Percentiles rank a stretch among this genome's conserved stretches.
Conservation (phyloP, 495 filamentous ascomycete genomes). For the Neurospora sublineolata region DNA sequence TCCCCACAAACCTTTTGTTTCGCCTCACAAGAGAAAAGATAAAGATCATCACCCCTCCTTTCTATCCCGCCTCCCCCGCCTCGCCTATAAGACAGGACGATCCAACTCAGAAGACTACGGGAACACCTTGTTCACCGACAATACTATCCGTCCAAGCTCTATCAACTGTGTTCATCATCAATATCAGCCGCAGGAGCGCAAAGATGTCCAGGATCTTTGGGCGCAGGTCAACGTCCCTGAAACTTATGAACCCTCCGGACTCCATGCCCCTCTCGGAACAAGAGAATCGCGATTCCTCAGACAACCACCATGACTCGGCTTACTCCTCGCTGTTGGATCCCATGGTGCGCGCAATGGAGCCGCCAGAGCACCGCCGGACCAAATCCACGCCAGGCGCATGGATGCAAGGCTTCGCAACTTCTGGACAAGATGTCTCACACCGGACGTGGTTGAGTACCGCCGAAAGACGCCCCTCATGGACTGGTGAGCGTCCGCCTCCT, state of each 20-base stretch:
- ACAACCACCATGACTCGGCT: constrained; percentile 7
- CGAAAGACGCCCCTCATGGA: constrained; percentile 9
- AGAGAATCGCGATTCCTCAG: background rate
- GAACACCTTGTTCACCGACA: background rate
- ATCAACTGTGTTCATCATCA: background rate
- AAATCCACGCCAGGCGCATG: constrained; percentile 1
- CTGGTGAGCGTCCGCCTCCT: constrained; percentile 14
- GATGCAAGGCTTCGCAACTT: background rate
- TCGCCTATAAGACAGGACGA: background rate
- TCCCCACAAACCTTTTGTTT: background rate
- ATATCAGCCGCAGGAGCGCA: background rate
- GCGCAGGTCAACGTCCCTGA: background rate
- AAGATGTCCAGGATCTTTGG: background rate
- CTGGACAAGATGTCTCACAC: background rate
- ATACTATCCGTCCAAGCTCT: background rate
- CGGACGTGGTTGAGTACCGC: constrained; percentile 14
- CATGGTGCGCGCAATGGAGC: background rate
- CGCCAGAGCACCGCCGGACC: background rate
- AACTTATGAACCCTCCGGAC: background rate
- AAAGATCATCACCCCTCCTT: background rate
- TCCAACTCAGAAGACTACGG: background rate
- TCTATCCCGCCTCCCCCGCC: background rate
- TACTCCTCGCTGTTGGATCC: constrained; percentile 21
- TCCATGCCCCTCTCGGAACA: background rate
- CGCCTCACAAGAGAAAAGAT: background rate